Conservation (phyloP, 129 eudicot species). For the Centella asiatica region DNA sequence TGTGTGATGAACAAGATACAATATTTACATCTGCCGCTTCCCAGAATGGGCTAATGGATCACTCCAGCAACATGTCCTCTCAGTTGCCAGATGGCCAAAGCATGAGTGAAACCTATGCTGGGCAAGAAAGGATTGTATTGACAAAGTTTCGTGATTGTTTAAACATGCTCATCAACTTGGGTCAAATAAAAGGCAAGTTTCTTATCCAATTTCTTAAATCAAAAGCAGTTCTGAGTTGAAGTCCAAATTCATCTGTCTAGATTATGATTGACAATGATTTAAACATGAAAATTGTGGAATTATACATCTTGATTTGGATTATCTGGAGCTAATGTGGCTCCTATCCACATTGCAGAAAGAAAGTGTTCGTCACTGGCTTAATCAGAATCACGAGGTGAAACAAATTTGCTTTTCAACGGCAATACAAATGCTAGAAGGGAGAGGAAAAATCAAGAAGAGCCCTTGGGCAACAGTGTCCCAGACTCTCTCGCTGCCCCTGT, state of each 20-base stretch:
- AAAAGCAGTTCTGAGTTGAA: not conserved
- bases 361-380: conserved; percentile 56
- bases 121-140: conserved; percentile 66
- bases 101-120: conserved; percentile 50
- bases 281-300: no score
- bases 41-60: conserved; percentile 27
- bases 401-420: conserved; percentile 20
- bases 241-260: no score
- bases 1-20: conserved; percentile 91
- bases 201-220: not conserved
- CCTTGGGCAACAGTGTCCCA: conserved; percentile 36
- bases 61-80: conserved; percentile 21
- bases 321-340: not conserved
- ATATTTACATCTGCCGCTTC: conserved; percentile 46
- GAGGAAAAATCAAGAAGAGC: conserved; percentile 28
- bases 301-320: no score
- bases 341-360: conserved; percentile 36
- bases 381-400: conserved; percentile 37
- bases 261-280: no score
- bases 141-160: conserved; percentile 85
- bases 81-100: conserved; percentile 43
- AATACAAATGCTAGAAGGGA: conserved; percentile 18
- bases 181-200: conserved; percentile 75
- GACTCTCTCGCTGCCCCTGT: conserved; percentile 17
- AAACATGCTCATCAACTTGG: conserved; percentile 61